Evolutionary conservation across 106 monocot genomes (phyloP).

Genomic region (Dendrobium catenatum): DNA sequence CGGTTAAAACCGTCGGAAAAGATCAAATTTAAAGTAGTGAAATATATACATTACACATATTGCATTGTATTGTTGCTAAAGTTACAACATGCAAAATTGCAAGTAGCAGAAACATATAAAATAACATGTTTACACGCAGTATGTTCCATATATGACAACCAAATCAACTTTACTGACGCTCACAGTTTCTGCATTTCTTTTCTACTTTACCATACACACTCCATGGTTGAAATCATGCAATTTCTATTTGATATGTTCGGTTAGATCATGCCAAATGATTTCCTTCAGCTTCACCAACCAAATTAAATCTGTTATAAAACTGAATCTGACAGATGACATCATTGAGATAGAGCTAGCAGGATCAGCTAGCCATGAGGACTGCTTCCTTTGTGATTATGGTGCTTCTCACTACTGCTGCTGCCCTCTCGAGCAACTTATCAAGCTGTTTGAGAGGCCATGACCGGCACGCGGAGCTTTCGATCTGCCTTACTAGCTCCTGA

Average conservation of each 20-base stretch:
- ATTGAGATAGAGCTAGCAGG: not conserved
- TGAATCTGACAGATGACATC: not conserved
- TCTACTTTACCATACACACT: not conserved
- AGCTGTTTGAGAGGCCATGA: not conserved
- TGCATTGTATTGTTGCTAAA: no score
- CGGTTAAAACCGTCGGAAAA: no score
- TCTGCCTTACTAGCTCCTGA: not conserved
- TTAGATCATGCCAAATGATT: not conserved
- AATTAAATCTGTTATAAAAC: not conserved
- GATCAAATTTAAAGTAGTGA: no score
- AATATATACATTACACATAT: no score
- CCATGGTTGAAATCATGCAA: not conserved
- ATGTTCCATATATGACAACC: no score
- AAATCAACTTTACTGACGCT: not conserved
- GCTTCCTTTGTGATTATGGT: not conserved
- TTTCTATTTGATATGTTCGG: not conserved
- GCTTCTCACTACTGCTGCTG: not conserved
- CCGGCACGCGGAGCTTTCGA: not conserved
- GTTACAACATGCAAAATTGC: not conserved
- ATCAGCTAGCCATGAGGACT: conserved; percentile 3
- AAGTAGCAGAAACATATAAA: no score
- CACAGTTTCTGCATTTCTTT: not conserved
- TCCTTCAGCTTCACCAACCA: not conserved
- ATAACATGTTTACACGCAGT: no score
- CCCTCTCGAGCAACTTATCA: not conserved